Evolutionary conservation across 768 basidiomycete genomes (phyloP), one percentile per base, ranked within the genome.

Genomic region (Naematelia aurantialba): DNA sequence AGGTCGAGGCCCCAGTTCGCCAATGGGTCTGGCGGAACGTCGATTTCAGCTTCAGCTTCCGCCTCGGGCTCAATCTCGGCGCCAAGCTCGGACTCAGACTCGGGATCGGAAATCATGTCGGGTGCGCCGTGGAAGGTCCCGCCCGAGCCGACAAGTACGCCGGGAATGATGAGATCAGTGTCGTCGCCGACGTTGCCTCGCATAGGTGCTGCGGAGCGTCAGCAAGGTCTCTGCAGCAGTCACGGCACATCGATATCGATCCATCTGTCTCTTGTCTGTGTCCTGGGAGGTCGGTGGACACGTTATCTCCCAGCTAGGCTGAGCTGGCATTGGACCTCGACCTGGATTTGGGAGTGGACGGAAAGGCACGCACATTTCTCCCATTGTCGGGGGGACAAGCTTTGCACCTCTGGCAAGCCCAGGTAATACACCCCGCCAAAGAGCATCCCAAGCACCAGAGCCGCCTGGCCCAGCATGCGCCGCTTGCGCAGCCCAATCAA

Each of bases 1-100:
- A 69, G 57, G 30, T 60, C 45, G 3, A 62, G 48, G n/a, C 68
- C 70, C 70, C 70, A 72, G 42, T 13, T 19, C 14, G 39, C 25
- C 11, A 63, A 39, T 39, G 34, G 34, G 17, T 39, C 34, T 39
- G 34, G 34, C 34, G 34, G 34, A 39, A 39, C 8, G 34, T 39
- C 17, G 34, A n/a, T n/a, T n/a, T n/a, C n/a, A n/a, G n/a, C n/a
- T n/a, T n/a, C n/a, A n/a, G n/a, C n/a, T n/a, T n/a, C n/a, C n/a
- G n/a, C n/a, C 17, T 39, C 34, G 17, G 17, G 8, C 34, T 39
- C 34, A 17, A 39, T 17, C 17, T 39, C 8, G 34, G 17, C 34
- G 8, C 17, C 34, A 39, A 17, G 34, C 17, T 39, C 34, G 34
- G 34, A 17, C 17, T 39, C 34, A 39, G 34, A 39, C 17, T 39